Conservation (phyloP, 2,329 filamentous ascomycete genomes). For the Hymenoscyphus salicellus region DNA sequence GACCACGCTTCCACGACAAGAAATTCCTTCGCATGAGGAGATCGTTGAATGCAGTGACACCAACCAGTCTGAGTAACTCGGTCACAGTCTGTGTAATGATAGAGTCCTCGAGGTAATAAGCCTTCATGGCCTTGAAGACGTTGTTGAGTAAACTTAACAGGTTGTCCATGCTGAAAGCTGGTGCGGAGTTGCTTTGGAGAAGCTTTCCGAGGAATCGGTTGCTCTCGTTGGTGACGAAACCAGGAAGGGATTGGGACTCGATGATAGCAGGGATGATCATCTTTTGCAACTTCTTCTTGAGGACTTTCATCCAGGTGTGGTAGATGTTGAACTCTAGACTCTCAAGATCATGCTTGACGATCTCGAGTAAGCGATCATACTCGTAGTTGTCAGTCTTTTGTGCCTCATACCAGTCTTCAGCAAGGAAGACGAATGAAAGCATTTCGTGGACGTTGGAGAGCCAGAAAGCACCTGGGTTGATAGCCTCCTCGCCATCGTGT, state of each 20-base stretch:
- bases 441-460: constrained; percentile 99
- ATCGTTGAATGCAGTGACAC: constrained; percentile 98
- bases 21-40: constrained; percentile 97
- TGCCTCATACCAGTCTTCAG: constrained; percentile 98
- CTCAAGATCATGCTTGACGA: constrained; percentile 98
- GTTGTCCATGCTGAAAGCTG: constrained; percentile 99
- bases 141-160: constrained; percentile 92
- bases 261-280: constrained; percentile 99
- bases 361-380: constrained; percentile 94
- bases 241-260: constrained; percentile 94
- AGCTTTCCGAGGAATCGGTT: constrained; percentile 98
- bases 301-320: constrained; percentile 99
- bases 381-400: constrained; percentile 99
- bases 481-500: constrained; percentile 92
- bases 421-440: constrained; percentile 98
- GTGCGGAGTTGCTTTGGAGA: constrained; percentile 80
- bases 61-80: constrained; percentile 86
- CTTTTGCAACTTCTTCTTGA: constrained; percentile 99
- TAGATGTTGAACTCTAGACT: constrained; percentile 99
- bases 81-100: constrained; percentile 96
- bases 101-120: constrained; percentile 92
- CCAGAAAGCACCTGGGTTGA: constrained; percentile 98
- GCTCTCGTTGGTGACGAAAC: constrained; percentile 97
- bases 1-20: constrained; percentile 96
- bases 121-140: constrained; percentile 98